These are phyloP conservation scores for Hypoxylon sp. DNA, from an alignment of 2,329 filamentous ascomycete genomes.

Conservation along the genomic window DNA sequence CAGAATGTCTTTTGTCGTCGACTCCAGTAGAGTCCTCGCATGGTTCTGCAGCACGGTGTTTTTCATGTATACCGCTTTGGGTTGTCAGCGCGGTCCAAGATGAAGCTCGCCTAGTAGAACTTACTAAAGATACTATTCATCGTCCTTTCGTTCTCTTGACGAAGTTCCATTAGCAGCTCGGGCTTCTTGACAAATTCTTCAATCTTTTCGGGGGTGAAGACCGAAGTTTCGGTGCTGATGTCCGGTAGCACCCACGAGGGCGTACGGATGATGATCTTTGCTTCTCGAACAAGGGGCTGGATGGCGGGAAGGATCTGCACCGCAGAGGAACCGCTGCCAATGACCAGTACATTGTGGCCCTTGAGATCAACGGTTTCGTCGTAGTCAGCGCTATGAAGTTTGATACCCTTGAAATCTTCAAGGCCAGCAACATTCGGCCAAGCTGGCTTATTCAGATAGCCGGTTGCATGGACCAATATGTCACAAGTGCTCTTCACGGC, in stretches of 20 bases:
- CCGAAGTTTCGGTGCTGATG: slow-evolving; percentile 60
- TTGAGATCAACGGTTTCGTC: slow-evolving; percentile 34
- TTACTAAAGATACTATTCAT: slow-evolving; percentile 50
- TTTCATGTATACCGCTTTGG: slow-evolving; percentile 35
- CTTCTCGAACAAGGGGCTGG: slow-evolving; percentile 60
- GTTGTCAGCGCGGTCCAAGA: neutral
- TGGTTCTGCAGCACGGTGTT: slow-evolving; percentile 35
- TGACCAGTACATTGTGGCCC: slow-evolving; percentile 31
- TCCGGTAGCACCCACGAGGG: slow-evolving; percentile 66
- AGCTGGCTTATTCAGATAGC: slow-evolving; percentile 42
- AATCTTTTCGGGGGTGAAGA: slow-evolving; percentile 58
- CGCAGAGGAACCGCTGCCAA: slow-evolving; percentile 53
- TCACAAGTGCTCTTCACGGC: slow-evolving; percentile 59
- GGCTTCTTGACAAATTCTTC: slow-evolving; percentile 62
- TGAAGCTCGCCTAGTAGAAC: neutral
- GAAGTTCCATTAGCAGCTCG: slow-evolving; percentile 23
- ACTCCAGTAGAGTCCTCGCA: slow-evolving; percentile 23
- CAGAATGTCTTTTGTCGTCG: slow-evolving; percentile 27
- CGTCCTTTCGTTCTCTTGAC: slow-evolving; percentile 39
- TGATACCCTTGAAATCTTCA: slow-evolving; percentile 30
- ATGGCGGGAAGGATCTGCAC: slow-evolving; percentile 65
- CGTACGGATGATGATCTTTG: slow-evolving; percentile 66
- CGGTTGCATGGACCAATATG: slow-evolving; percentile 56
- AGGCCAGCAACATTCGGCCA: slow-evolving; percentile 40
- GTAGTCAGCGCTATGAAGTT: slow-evolving; percentile 40